Conservation (phyloP, 2,329 filamentous ascomycete species). For the Botrytis tulipae region DNA sequence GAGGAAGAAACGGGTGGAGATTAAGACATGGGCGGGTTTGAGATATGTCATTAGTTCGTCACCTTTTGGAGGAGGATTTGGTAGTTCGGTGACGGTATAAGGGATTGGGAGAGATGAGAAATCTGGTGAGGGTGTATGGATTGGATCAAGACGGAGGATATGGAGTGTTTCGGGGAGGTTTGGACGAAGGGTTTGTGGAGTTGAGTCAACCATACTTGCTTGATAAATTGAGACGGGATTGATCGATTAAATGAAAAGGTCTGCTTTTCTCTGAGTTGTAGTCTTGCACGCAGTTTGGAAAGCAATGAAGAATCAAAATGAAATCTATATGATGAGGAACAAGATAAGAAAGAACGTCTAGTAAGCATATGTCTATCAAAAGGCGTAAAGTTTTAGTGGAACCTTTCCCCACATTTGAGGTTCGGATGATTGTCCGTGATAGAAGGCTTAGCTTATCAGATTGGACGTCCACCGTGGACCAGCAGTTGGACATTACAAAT, state of each 20-base stretch:
- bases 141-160: slow-evolving; percentile 6
- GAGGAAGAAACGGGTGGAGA: slow-evolving; percentile 39
- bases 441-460: background rate
- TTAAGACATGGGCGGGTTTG: slow-evolving; percentile 39
- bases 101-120: slow-evolving; percentile 24
- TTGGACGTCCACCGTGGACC: too few relatives aligned
- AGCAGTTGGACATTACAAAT: too few relatives aligned
- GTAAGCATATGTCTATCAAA: background rate
- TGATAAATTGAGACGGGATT: background rate
- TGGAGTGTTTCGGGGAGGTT: background rate
- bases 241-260: background rate
- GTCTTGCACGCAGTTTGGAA: background rate
- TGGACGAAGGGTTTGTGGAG: background rate
- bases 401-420: background rate
- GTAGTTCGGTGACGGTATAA: slow-evolving; percentile 29
- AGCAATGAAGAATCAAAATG: background rate
- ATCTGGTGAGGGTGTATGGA: background rate
- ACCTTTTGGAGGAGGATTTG: slow-evolving; percentile 28
- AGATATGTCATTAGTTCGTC: slow-evolving; percentile 31
- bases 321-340: background rate
- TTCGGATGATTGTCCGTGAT: background rate
- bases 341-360: background rate
- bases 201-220: background rate
- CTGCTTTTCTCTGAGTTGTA: background rate
- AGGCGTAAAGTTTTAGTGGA: background rate